Conservation (phyloP, 768 basidiomycete species). For the Neoboletus magnificus region DNA sequence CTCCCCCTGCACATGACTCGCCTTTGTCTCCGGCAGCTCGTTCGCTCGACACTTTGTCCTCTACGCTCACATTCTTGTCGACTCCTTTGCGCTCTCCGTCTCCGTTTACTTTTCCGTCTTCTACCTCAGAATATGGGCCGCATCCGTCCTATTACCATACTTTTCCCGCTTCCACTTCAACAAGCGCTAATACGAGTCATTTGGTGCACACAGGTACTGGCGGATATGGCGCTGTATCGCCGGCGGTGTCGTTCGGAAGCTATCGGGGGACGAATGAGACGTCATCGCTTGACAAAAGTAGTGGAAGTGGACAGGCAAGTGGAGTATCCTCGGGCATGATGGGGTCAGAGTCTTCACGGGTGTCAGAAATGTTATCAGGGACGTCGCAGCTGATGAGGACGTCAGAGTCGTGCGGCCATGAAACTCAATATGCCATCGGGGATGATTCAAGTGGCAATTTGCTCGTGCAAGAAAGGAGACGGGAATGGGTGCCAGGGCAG, state of each 20-base stretch:
- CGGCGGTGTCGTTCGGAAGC: slow-evolving; percentile 23
- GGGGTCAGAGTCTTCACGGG: slow-evolving; percentile 10
- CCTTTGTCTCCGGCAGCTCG: background rate
- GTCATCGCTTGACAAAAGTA: slow-evolving; percentile 20
- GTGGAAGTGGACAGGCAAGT: slow-evolving; percentile 8
- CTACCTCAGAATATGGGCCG: background rate
- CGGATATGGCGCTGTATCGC: slow-evolving; percentile 17
- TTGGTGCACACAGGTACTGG: slow-evolving; percentile 13
- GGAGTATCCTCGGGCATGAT: slow-evolving; percentile 15
- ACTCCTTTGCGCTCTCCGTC: background rate
- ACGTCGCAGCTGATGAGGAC: background rate
- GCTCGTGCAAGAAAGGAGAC: slow-evolving; percentile 1
- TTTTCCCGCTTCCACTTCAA: background rate
- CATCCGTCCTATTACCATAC: background rate
- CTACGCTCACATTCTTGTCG: slow-evolving; percentile 3
- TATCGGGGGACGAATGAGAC: slow-evolving; percentile 18
- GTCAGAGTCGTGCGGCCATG: background rate
- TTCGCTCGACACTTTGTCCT: slow-evolving; percentile 1
- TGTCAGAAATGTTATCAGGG: background rate
- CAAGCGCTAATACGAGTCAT: slow-evolving; percentile 10
- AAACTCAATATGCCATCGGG: background rate
- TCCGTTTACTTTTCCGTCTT: background rate
- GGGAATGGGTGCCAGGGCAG: background rate
- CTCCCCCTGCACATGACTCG: background rate
- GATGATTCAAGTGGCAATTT: background rate